Evolutionary conservation across 1,139 yeast species (phyloP), one percentile per base, ranked within the genome.

Genomic region (Chernovozyma sophiae-reginae): DNA sequence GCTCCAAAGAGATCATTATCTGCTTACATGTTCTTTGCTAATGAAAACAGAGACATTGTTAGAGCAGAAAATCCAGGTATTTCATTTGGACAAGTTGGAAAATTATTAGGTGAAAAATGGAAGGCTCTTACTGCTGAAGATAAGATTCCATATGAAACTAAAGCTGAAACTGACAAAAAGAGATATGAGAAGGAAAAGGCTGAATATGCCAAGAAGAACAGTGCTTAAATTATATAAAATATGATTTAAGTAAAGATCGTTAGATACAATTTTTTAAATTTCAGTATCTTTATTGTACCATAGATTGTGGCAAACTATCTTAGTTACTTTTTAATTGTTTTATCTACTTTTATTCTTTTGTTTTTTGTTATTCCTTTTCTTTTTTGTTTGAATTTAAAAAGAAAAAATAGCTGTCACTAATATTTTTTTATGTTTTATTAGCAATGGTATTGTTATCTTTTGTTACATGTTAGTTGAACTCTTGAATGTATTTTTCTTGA

Each of bases 1-100:
- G 98, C 98, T 48, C 98, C 98, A 64, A 92, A 92, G 86, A 84
- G 97, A 68, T 87, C 97, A 27, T 74, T 92, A 61, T 87, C 97
- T 45, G 97, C 97, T 39, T 92, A 92, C 81, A 90, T 92, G 97
- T 90, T 86, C 78, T 92, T 90, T 60, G 97, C 98, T 55, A 89
- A 87, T 60, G 97, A 89, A 58, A 85, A 86, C 79, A 89, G 97
- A 74, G 97, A 90, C 65, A 78, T 80, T 49, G 96, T 92, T 53
- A 79, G 95, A 65, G 81, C 92, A 46, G 96, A 89, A 65, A 86
- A 90, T 77, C 96, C 96, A 51, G 95, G 95, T 62, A 85, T 86
- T 54, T 68, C 90, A 37, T 89, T 90, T 58, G 96, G 96, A 52
- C 90, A 86, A 68, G 89, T 87, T 48, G 96, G 96, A 60, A 86